Base-by-base conservation (phyloP, 495 filamentous ascomycete genomes). In the Aspergillus nidulans region DNA sequence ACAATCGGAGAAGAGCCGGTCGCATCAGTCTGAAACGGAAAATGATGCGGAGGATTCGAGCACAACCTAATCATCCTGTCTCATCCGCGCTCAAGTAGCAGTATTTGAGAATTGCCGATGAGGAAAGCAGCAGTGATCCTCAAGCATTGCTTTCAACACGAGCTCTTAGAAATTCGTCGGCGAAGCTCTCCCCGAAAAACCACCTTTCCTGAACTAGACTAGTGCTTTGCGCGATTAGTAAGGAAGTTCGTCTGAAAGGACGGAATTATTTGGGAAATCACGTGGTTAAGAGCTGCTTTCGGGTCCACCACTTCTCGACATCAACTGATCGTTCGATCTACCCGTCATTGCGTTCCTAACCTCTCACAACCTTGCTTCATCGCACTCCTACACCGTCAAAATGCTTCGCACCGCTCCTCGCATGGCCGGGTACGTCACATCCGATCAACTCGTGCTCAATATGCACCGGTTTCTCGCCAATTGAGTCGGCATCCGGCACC, bases 1-100 rank as follows among this genome's bases (percentile, higher is more conserved):
- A 65, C 51, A 81, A 66, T 72, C 77, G 73, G 68, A 77, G 71
- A 66, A 80, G 66, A 68, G 77, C 76, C 68, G 77, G 77, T 60
- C 77, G 74, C 78, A 81, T 81, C 56, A 49, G 66, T 61, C 49
- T 54, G 62, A 58, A 63, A 57, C 55, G 46, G 50, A 55, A 23
- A 43, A 50, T 44, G 50, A 56, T 58, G 47, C 42, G 44, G 55
- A 53, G 51, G 51, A 58, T 46, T 44, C 25, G 38, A 53, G 25
- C 49, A 42, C 49, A 43, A 32, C 53, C 54, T 62, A 52, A 69
- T 53, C 68, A 73, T 73, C 64, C 61, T 69, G n/a, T 26, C 30
- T 47, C 30, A 34, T 26, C 18, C 41, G n/a, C 39, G 26, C 42
- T 51, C 25, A 6, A 43, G 39, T 26, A 18, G 24, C 20, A 15